Base-by-base conservation (phyloP, 768 basidiomycete genomes). In the Mycena pura region DNA sequence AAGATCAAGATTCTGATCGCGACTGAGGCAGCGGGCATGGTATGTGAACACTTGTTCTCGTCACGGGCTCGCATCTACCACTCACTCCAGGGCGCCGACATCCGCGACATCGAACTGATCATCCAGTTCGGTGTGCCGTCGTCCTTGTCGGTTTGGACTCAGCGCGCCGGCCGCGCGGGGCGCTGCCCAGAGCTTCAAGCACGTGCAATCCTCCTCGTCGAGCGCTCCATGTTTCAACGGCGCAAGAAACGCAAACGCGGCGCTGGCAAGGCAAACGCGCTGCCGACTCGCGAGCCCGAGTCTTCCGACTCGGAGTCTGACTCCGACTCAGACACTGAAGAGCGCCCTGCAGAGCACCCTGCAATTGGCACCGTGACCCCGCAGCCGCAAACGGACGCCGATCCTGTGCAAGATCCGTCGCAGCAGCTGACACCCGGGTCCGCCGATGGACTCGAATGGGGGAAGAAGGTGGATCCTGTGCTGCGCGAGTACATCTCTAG, bases 11-110 rank as follows among this genome's bases (percentile, higher is more conserved):
- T 76, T 17, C 50, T 77, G 6, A 55, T 78, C 3, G 68, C 72
- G 14, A 77, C 77, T 4, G 75, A 78, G 52, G 75, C 70, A 0
- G 74, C 73, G 6, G 76, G 75, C 34, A 78, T 78, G 75, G 77
- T 77, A 53, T 28, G 72, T 60, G 46, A 25, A 39, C 15, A 25
- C 39, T 31, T 15, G 22, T 47, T 17, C 38, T 39, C 8, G 31
- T 25, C 22, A 25, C 14, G n/a, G 19, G n/a, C 3, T 9, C 25
- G n/a, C n/a, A n/a, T n/a, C 11, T 10, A 9, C 25, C 38, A n/a
- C 24, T 3, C 19, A 29, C n/a, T 17, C 36, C 49, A 77, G 75
- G 76, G 76, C 6, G 56, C 71, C 0, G 74, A 78, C 41, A 77
- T 80, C 19, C 73, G 75, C 0, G 73, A 80, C 57, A 72, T 82